A percentile compares a stretch with the other conserved stretches of the same genome.
Evolutionary conservation across 768 basidiomycete genomes (phyloP).

Genomic region (Lentinula lateritia): DNA sequence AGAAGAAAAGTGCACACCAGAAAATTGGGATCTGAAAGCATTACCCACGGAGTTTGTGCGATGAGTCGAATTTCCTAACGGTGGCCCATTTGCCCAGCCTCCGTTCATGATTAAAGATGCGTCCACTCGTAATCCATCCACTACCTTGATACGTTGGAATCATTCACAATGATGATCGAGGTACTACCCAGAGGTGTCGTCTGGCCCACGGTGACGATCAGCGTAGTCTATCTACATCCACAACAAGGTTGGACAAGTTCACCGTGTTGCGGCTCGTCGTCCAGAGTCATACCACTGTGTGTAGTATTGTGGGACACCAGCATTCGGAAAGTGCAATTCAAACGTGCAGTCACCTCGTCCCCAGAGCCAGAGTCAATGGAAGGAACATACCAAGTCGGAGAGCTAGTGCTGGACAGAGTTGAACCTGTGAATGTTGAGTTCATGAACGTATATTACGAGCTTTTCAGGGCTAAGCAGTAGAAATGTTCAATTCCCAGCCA

Average conservation of each 20-base stretch:
- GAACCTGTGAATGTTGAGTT: background rate
- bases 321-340: background rate
- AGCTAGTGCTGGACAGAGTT: background rate
- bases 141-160: background rate
- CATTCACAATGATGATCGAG: constrained; percentile 3
- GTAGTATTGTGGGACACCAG: background rate
- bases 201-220: background rate
- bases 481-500: too few relatives aligned
- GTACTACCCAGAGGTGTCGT: background rate
- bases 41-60: background rate
- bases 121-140: background rate
- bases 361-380: constrained; percentile 1
- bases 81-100: background rate
- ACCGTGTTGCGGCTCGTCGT: constrained; percentile 1
- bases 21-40: background rate
- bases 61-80: constrained; percentile 5
- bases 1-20: background rate
- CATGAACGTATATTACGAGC: background rate
- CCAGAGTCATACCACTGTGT: constrained; percentile 1
- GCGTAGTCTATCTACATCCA: constrained; percentile 6
- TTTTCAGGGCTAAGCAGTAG: background rate
- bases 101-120: background rate
- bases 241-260: background rate
- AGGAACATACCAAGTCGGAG: background rate
- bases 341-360: background rate